A percentile compares a stretch with the other conserved stretches of the same genome.
Conservation (phyloP, 176 grass and related monocot genomes). For the Triticum timopheevii region DNA sequence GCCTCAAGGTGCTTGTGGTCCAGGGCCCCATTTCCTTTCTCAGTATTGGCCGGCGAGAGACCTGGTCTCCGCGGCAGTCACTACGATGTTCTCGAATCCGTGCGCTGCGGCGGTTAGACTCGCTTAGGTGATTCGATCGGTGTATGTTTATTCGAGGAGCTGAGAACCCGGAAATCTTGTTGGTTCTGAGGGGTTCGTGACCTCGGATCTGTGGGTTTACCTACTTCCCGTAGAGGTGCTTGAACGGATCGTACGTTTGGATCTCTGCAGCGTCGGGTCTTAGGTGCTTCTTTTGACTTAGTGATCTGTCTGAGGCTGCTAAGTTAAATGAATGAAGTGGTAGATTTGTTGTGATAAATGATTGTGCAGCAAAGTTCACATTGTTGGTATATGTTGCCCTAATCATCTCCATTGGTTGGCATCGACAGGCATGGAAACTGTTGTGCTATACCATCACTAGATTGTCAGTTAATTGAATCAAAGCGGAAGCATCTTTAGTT, state of each 20-base stretch:
- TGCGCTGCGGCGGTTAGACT: not conserved
- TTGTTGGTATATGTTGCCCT: not conserved
- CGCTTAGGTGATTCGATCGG: not conserved
- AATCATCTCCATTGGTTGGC: not conserved
- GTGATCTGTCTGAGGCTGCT: not conserved
- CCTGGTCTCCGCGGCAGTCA: not conserved
- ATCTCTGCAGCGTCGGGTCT: not conserved
- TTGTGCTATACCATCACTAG: not conserved
- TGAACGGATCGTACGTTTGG: not conserved
- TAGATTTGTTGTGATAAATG: not conserved
- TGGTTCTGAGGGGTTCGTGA: not conserved
- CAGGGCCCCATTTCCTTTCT: not conserved
- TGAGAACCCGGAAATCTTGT: not conserved
- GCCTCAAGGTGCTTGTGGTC: slow-evolving; percentile 58
- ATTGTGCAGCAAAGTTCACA: not conserved
- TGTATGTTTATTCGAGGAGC: not conserved
- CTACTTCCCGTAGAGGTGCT: not conserved
- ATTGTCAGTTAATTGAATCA: not conserved
- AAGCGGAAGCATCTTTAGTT: not conserved
- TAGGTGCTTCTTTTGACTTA: slow-evolving; percentile 9
- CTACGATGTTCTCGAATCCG: not conserved
- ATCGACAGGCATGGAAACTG: not conserved
- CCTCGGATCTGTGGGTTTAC: slow-evolving; percentile 28
- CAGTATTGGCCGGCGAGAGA: not conserved
- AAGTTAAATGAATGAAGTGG: not conserved